Evolutionary conservation across 305 asterid species (phyloP).

Genomic region (Striga hermonthica): DNA sequence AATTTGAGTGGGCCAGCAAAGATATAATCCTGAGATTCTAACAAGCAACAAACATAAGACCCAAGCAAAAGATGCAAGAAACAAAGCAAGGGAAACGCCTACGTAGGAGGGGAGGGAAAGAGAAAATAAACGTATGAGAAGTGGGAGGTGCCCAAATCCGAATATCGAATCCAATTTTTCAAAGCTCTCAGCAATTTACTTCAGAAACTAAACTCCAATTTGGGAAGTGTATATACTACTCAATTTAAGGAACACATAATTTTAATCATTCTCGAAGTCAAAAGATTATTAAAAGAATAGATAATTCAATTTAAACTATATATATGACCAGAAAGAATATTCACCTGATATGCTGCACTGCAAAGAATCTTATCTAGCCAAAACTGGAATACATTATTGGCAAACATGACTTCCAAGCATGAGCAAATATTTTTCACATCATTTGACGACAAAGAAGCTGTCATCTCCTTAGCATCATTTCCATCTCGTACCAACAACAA

Average conservation of each 20-base stretch:
- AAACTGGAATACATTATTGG: slow-evolving; percentile 82
- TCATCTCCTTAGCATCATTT: slow-evolving; percentile 52
- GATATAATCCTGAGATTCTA: neutral
- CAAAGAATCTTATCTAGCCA: slow-evolving; percentile 80
- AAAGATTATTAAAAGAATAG: neutral
- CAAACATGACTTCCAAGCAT: slow-evolving; percentile 73
- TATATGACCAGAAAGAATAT: slow-evolving; percentile 12
- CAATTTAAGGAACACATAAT: slow-evolving; percentile 6
- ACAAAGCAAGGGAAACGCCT: neutral
- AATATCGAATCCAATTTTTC: no score
- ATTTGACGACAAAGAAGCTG: slow-evolving; percentile 45
- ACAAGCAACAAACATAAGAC: neutral
- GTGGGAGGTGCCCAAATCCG: neutral
- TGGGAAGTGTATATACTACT: slow-evolving; percentile 8
- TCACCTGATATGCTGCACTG: slow-evolving; percentile 88
- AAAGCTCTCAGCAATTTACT: no score
- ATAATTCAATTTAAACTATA: slow-evolving; percentile 5
- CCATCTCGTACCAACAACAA: slow-evolving; percentile 76
- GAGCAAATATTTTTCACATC: slow-evolving; percentile 51
- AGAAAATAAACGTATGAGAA: neutral
- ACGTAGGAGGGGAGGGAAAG: neutral
- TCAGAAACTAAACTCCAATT: no score
- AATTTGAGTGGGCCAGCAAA: slow-evolving; percentile 11
- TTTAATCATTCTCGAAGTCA: slow-evolving; percentile 11
- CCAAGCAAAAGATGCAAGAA: slow-evolving; percentile 17